Base-by-base conservation (phyloP, 352 stramenopile genomes). In the Phytophthora pini region DNA sequence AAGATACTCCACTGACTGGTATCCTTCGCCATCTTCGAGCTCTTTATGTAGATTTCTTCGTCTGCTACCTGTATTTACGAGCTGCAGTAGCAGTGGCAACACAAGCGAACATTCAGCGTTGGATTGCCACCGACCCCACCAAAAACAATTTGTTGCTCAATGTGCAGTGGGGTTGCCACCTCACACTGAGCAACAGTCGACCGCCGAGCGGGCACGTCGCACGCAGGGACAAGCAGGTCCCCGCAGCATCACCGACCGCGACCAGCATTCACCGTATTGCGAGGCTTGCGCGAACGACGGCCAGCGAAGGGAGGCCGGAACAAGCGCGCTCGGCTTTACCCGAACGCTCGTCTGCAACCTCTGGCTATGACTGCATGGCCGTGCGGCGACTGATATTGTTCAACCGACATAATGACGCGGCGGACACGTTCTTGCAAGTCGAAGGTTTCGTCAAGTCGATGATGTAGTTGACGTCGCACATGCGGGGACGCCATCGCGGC, bases 401-500 rank as follows among this genome's bases (percentile, higher is more conserved):
- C 56, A 71, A 64, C 64, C 44, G 64, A 48, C 31, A 34, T 50
- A 55, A 46, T 72, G 64, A 72, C 64, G 57, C 57, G 50, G 40
- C 50, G 57, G 12, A 54, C 63, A 48, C 57, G 61, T 29, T 41
- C 49, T 27, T 46, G 56, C 31, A 4, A 51, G 13, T 61, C 47
- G 38, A 29, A 27, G 20, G 31, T 43, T 32, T 65, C 55, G 55
- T 65, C 61, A 63, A 58, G 36, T 57, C 41, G 60, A n/a, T 15
- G 32, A 17, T 36, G 39, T 8, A 32, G 40, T 61, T 68, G 59
- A 59, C 58, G 26, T 52, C 27, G 20, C 20, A 39, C 24, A 7
- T 3, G 31, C 12, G 13, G 31, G 49, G 41, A 55, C 50, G 34
- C 36, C 4, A 41, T n/a, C 13, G n/a, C 5, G 13, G n/a, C 13